Evolutionary conservation across 1,139 yeast species (phyloP), one percentile per base, ranked within the genome.

Genomic region (Hanseniaspora sp.): DNA sequence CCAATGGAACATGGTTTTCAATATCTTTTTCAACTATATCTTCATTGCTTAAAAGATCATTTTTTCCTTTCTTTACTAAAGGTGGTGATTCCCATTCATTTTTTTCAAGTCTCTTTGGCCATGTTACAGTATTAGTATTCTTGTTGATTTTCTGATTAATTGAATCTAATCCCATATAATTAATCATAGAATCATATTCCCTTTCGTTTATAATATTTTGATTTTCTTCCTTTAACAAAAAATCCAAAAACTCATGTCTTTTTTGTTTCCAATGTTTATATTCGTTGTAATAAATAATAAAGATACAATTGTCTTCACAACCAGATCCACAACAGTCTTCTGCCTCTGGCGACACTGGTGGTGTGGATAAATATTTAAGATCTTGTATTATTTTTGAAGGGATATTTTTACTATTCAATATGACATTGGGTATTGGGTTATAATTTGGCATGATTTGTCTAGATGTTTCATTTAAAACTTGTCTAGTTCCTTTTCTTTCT

Each of bases 241-340:
- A 35, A 13, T 51, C 46, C 35, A 51, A 30, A n/a, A 51, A 17
- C 57, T 73, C 67, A 49, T 69, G 68, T 37, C 95, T 73, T 61
- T 74, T 70, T 1, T 60, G 65, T 62, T 80, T 78, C 95, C 96
- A 92, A 31, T 87, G 88, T 59, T 80, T 82, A 52, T 90, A 63
- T 65, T 92, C 97, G 55, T 90, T 96, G 61, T 84, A 82, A 67
- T 79, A 92, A 56, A 86, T 71, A 62, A 90, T 96, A 97, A 97
- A 92, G 1, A 92, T 97, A 68, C 98, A 92, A 67, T 90, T 86
- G 13, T 51, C 54, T 42, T 87, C 80, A 67, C 98, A 92, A 1
- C 98, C 98, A 59, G 95, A 83, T 95, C 88, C 88, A 67, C 98
- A 92, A 67, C 98, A 92, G 67, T 90, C 88, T 62, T 88, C 95